A percentile compares a stretch with the other conserved stretches of the same genome.
phyloP scores from a whole-genome alignment of 1,284 basidiomycete species.

The Cutaneotrichosporon dermatis region DNA sequence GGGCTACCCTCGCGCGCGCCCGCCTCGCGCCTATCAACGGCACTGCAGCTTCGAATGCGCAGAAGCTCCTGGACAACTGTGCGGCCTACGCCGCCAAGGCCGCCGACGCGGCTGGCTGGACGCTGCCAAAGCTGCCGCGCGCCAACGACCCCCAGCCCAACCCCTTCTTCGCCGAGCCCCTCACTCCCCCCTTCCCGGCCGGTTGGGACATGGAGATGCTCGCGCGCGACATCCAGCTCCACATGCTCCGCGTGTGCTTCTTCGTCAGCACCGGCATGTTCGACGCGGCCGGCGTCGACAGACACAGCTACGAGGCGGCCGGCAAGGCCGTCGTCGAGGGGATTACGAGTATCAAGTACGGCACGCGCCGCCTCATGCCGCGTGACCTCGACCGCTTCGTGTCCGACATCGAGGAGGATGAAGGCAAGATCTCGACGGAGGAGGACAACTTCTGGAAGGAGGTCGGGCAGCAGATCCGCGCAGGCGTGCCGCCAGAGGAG shows the following conservation, averaged over 20 bases:
- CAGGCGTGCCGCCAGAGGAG: conserved; percentile 6
- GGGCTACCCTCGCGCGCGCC: conserved; percentile 32
- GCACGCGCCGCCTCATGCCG: conserved; percentile 17
- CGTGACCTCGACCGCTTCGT: conserved; percentile 32
- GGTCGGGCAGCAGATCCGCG: conserved; percentile 5
- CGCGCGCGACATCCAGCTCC: conserved; percentile 23
- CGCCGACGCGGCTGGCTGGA: conserved; percentile 32
- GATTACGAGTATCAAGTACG: conserved; percentile 6
- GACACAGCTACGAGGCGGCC: conserved; percentile 18
- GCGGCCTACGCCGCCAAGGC: conserved; percentile 37
- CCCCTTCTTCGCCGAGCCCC: conserved; percentile 7
- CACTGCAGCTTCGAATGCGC: conserved; percentile 35
- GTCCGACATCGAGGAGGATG: conserved; percentile 36
- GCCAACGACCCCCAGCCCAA: conserved; percentile 7
- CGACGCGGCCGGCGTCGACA: conserved; percentile 3
- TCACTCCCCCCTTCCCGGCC: conserved; percentile 26
- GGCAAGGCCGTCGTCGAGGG: conserved; percentile 13
- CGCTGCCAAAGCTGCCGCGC: conserved; percentile 21
- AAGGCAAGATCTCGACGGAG: conserved; percentile 10
- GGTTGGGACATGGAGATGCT: conserved; percentile 46
- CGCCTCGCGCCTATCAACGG: conserved; percentile 33
- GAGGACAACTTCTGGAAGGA: conserved; percentile 18
- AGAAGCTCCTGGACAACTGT: conserved; percentile 40
- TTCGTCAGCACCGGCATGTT: conserved; percentile 16
- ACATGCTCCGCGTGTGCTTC: conserved; percentile 27